A percentile compares a stretch with the other conserved stretches of the same genome.
phyloP scores from a whole-genome alignment of 805 yeast genomes.

The Kuraishia borneana region DNA sequence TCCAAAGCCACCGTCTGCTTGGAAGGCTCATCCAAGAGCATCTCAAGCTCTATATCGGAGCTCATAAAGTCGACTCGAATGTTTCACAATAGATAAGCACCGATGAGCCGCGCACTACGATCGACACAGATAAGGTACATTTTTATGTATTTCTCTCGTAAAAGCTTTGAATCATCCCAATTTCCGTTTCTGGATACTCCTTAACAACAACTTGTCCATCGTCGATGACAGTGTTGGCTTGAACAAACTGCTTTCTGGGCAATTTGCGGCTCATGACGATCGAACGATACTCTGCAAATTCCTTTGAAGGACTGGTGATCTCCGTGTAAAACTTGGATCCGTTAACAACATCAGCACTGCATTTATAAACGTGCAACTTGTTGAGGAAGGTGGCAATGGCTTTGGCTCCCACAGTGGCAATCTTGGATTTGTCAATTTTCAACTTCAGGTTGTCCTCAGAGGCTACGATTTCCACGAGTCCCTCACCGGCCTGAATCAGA shows the following conservation, averaged over 20 bases:
- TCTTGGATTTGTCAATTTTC: conserved; percentile 47
- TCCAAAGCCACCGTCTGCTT: too few species aligned
- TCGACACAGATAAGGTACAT: too few species aligned
- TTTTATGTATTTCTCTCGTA: conserved; percentile 36
- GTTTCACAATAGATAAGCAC: too few species aligned
- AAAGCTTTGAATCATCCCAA: conserved; percentile 74
- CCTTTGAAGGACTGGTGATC: conserved; percentile 57
- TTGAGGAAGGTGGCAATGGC: conserved; percentile 63
- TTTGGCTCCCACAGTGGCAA: conserved; percentile 57
- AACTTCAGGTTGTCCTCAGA: conserved; percentile 48
- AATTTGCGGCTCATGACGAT: conserved; percentile 59
- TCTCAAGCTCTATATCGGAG: too few species aligned
- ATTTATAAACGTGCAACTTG: conserved; percentile 69
- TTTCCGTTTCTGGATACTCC: conserved; percentile 64
- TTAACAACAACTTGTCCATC: conserved; percentile 38
- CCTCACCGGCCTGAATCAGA: conserved; percentile 51
- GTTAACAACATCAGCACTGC: conserved; percentile 57
- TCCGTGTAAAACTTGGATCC: conserved; percentile 57
- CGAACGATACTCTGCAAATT: conserved; percentile 55
- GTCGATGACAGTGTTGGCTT: conserved; percentile 53
- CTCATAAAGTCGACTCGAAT: too few species aligned
- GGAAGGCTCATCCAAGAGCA: too few species aligned
- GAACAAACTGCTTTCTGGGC: conserved; percentile 79
- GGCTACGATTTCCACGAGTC: conserved; percentile 42
- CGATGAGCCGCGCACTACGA: too few species aligned